These are phyloP conservation scores for Daldinia decipiens DNA, from an alignment of 495 filamentous ascomycete species.

Conservation along the genomic window DNA sequence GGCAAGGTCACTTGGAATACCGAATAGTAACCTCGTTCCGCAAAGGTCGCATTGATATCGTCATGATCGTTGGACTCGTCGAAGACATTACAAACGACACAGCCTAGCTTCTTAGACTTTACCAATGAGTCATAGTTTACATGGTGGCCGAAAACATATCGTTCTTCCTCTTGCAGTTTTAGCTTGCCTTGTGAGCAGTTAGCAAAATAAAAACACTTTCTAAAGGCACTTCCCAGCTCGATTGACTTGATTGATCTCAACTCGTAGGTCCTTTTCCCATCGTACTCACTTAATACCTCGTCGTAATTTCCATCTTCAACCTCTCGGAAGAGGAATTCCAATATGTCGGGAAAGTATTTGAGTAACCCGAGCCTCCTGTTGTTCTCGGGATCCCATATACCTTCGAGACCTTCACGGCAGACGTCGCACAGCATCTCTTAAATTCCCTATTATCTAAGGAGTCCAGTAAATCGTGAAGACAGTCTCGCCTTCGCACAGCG, in stretches of 20 bases:
- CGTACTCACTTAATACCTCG: constrained; percentile 8
- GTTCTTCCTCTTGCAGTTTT: constrained; percentile 26
- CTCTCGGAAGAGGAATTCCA: constrained; percentile 2
- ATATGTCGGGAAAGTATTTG: constrained; percentile 30
- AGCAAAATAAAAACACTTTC: neutral
- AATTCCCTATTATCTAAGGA: neutral
- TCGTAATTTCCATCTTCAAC: constrained; percentile 15
- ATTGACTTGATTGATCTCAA: no score
- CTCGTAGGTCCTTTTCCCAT: neutral
- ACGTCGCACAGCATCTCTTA: constrained; percentile 41
- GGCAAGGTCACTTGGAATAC: constrained; percentile 26
- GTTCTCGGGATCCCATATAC: constrained; percentile 36
- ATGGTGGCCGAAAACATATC: constrained; percentile 42
- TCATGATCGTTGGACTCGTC: constrained; percentile 3
- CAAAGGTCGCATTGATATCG: constrained; percentile 24
- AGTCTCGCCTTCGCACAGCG: neutral
- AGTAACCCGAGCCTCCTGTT: constrained; percentile 34
- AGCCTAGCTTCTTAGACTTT: constrained; percentile 23
- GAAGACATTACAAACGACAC: constrained; percentile 30
- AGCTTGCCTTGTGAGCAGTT: neutral
- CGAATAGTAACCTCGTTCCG: constrained; percentile 32
- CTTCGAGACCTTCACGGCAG: constrained; percentile 41
- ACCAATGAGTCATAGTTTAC: constrained; percentile 28
- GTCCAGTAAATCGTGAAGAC: neutral
- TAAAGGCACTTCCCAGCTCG: neutral